Base-by-base conservation (phyloP, 2,329 filamentous ascomycete species). In the Fusarium dimerum region DNA sequence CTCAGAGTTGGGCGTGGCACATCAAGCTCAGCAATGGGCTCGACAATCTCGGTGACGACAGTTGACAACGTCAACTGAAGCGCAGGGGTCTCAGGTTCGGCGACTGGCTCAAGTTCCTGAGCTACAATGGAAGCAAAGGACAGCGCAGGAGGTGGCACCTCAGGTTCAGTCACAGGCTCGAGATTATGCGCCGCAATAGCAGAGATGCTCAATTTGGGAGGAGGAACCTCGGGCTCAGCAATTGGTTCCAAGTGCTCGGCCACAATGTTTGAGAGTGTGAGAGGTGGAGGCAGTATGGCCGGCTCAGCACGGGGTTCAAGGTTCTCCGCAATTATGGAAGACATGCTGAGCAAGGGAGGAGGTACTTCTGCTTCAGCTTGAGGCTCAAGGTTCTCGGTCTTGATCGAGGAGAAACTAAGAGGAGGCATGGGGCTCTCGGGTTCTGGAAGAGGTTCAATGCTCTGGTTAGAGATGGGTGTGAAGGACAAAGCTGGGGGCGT, bases 361-460 rank as follows among this genome's bases (percentile, higher is more conserved):
- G 60, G 55, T 18, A 59, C 46, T 43, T 65, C 63, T 15, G 66
- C 68, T 51, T 67, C 66, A 3, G 61, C 59, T 40, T 55, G 53
- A n/a, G 67, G 67, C 45, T 65, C 65, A 15, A 60, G 44, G 38
- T 69, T 61, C 54, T 78, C 70, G 2, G 66, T 59, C 39, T 72
- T 68, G 32, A 79, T 70, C 2, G 52, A 57, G 0, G 77, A 77
- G 16, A 78, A 58, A 42, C 64, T 71, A 36, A 78, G 64, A 1
- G 65, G 58, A 6, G 71, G 68, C 1, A 64, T 62, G 13, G 71
- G 64, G 10, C 44, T 46, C 49, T 68, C 71, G 3, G 71, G 66
- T 49, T 77, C 76, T 3, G 68, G 60, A 5, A 69, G 47, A 12
- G 76, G 76, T 58, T 76, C 71, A 3, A 79, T 68, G 29, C 66